phyloP scores from a whole-genome alignment of 306 rosid species.

The Macrotyloma uniflorum region DNA sequence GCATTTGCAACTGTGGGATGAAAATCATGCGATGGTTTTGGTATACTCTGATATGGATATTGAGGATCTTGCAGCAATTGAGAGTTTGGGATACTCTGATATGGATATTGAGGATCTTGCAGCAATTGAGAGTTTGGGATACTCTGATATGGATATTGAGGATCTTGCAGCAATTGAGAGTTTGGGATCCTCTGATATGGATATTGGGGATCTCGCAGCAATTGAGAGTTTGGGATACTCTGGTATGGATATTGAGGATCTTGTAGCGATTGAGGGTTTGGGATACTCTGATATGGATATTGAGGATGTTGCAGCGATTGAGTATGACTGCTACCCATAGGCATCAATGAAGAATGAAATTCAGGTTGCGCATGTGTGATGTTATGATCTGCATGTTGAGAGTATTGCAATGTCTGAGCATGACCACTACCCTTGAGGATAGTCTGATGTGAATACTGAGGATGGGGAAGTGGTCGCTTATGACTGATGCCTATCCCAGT shows the following conservation, averaged over 20 bases:
- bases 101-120: constrained; percentile 23
- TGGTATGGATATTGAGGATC: constrained; percentile 12
- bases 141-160: no score
- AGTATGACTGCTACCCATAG: constrained; percentile 12
- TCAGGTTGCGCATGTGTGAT: constrained; percentile 23
- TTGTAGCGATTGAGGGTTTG: constrained; percentile 12
- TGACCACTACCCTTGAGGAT: not conserved
- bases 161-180: no score
- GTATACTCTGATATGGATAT: not conserved
- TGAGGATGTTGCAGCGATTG: constrained; percentile 31
- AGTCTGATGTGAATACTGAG: constrained; percentile 26
- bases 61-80: constrained; percentile 31
- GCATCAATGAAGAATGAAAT: constrained; percentile 16
- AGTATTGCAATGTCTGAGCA: constrained; percentile 15
- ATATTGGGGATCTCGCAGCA: constrained; percentile 28
- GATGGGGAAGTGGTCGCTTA: not conserved
- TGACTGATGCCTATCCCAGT: constrained; percentile 7
- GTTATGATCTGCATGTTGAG: constrained; percentile 20
- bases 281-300: constrained; percentile 17
- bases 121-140: constrained; percentile 8
- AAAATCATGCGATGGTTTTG: constrained; percentile 25
- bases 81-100: not conserved
- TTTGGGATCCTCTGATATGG: not conserved
- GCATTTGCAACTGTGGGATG: not conserved
- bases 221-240: constrained; percentile 7